Conservation (phyloP, 73 alveolate species). For the Paramecium sexaurelia region DNA sequence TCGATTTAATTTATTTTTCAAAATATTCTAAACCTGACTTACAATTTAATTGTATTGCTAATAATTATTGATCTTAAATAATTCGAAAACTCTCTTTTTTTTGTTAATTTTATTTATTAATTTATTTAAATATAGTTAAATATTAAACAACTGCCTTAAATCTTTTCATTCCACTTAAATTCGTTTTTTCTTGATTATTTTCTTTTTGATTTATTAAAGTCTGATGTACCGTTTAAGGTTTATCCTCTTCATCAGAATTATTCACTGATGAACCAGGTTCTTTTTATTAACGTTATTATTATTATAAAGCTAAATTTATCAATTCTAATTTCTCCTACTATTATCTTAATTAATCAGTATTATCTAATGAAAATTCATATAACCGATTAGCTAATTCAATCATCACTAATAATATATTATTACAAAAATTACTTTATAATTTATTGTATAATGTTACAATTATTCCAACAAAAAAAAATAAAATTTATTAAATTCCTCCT, state of each 20-base stretch:
- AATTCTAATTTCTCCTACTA: not conserved
- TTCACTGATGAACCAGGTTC: not conserved
- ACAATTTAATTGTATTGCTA: not conserved
- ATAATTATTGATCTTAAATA: not conserved
- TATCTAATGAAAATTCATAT: conserved; percentile 3
- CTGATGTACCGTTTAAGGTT: not conserved
- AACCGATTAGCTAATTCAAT: conserved; percentile 9
- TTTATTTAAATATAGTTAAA: not conserved
- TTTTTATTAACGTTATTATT: not conserved
- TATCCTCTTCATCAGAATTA: not conserved
- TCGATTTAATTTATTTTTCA: not conserved
- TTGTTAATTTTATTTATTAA: not conserved
- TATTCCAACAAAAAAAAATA: not conserved
- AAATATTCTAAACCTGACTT: not conserved
- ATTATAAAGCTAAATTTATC: not conserved
- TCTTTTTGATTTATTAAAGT: not conserved
- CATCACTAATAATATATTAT: not conserved
- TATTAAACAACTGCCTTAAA: not conserved
- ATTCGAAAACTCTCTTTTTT: not conserved
- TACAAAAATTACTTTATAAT: not conserved
- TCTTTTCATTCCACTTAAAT: not conserved
- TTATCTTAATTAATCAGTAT: not conserved
- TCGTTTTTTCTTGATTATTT: not conserved
- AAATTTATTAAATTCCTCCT: not conserved
- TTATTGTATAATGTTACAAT: not conserved